Percentiles rank a stretch among this genome's conserved stretches.
Evolutionary conservation across 805 yeast genomes (phyloP).

Genomic region (Candida golubevii): DNA sequence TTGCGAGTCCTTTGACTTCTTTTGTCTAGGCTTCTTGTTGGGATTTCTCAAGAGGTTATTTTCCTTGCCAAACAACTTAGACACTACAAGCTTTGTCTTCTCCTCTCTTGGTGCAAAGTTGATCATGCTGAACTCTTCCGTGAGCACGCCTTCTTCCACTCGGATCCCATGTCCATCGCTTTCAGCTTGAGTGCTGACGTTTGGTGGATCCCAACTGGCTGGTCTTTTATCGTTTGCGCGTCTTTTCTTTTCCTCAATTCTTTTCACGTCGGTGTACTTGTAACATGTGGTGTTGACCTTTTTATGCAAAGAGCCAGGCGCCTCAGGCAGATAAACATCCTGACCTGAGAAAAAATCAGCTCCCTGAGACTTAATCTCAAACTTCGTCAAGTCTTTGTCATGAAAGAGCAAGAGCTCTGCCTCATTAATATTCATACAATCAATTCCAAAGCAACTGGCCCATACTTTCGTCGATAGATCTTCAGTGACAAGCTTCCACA

Average conservation of each 20-base stretch:
- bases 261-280: conserved; percentile 8
- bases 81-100: conserved; percentile 8
- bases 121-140: conserved; percentile 16
- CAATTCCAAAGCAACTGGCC: conserved; percentile 52
- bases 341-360: conserved; percentile 17
- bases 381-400: conserved; percentile 31
- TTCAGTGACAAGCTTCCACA: conserved; percentile 62
- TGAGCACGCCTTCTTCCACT: conserved; percentile 10
- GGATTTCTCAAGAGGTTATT: not conserved
- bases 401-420: conserved; percentile 43
- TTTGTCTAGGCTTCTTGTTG: not conserved
- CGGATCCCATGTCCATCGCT: not conserved
- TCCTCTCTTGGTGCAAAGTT: conserved; percentile 15
- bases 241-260: not conserved
- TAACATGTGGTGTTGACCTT: conserved; percentile 15
- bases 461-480: conserved; percentile 50
- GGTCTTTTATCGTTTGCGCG: not conserved
- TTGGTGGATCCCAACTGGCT: not conserved
- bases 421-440: conserved; percentile 47
- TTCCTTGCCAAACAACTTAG: conserved; percentile 7
- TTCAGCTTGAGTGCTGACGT: not conserved
- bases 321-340: conserved; percentile 11
- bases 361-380: conserved; percentile 25
- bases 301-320: conserved; percentile 10
- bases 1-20: not conserved